Conservation (phyloP, 2,329 filamentous ascomycete species). For the Exophiala oligosperma region DNA sequence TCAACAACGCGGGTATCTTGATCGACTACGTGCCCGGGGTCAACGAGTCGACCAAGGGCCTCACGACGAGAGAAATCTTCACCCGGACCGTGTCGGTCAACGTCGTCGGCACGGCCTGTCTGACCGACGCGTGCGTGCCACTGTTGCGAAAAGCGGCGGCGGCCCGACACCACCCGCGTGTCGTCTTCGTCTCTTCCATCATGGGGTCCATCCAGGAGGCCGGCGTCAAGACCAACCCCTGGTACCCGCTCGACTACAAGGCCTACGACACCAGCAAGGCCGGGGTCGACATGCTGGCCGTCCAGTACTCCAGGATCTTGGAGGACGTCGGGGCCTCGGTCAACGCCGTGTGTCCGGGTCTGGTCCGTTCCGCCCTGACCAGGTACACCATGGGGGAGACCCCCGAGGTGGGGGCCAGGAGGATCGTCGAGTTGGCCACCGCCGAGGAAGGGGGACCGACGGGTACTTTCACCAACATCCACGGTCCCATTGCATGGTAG, state of each 20-base stretch:
- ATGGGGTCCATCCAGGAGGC: conserved; percentile 38
- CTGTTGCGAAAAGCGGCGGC: conserved; percentile 34
- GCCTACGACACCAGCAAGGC: conserved; percentile 46
- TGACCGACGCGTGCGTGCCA: conserved; percentile 43
- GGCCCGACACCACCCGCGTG: conserved; percentile 30
- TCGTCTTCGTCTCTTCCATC: conserved; percentile 42
- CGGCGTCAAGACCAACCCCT: conserved; percentile 31
- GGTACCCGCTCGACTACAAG: conserved; percentile 34
- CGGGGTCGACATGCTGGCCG: conserved; percentile 43
- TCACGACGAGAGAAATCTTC: conserved; percentile 38
- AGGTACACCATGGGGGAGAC: conserved; percentile 4
- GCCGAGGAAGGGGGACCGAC: conserved; percentile 7
- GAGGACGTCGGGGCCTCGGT: conserved; percentile 13
- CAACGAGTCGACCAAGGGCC: conserved; percentile 21
- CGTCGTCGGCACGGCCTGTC: conserved; percentile 41
- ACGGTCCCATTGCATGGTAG: conserved; percentile 16
- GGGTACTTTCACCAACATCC: conserved; percentile 15
- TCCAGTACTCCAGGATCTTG: conserved; percentile 12
- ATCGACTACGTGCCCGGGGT: conserved; percentile 33
- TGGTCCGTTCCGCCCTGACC: conserved; percentile 9
- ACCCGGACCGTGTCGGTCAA: conserved; percentile 43
- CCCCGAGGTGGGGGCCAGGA: conserved; percentile 13
- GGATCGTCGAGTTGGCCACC: conserved; percentile 16
- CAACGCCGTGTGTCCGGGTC: conserved; percentile 15
- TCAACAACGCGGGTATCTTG: conserved; percentile 25